These are phyloP conservation scores for Globisporangium canariense DNA, from an alignment of 352 stramenopile genomes.

Conservation along the genomic window DNA sequence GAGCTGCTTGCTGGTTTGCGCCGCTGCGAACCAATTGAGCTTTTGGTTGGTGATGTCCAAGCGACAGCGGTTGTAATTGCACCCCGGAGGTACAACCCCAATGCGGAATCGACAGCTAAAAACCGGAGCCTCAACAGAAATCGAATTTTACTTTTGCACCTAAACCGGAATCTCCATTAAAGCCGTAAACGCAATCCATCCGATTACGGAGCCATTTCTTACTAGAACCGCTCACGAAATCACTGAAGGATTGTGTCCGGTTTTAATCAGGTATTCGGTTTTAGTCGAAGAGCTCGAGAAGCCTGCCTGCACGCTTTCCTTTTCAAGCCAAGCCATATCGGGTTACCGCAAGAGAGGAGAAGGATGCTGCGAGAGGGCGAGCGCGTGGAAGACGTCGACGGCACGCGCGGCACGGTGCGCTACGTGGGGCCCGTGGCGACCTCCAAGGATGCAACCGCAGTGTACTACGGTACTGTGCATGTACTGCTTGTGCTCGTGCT, in stretches of 20 bases:
- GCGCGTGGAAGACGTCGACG: constrained; percentile 53
- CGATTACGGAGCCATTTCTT: too few relatives aligned
- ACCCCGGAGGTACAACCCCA: background rate
- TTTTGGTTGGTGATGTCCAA: background rate
- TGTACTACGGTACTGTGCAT: constrained; percentile 61
- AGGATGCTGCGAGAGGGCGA: constrained; percentile 32
- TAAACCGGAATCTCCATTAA: too few relatives aligned
- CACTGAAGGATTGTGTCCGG: too few relatives aligned
- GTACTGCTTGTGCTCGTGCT: background rate
- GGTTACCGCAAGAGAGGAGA: background rate
- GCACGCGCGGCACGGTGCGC: constrained; percentile 50
- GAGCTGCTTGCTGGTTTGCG: constrained; percentile 4
- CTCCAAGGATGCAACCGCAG: constrained; percentile 41
- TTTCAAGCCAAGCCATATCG: background rate
- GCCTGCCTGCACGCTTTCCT: background rate
- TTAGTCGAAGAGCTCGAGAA: too few relatives aligned
- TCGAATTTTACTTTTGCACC: too few relatives aligned
- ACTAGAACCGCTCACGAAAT: too few relatives aligned
- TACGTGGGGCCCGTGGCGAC: constrained; percentile 73
- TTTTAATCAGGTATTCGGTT: too few relatives aligned
- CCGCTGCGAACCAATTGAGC: constrained; percentile 8
- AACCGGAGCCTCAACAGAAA: too few relatives aligned
- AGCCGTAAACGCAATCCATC: too few relatives aligned
- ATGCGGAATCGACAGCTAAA: too few relatives aligned
- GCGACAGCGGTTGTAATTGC: background rate